Base-by-base conservation (phyloP, 257 asterid species). In the Primulina tabacum region DNA sequence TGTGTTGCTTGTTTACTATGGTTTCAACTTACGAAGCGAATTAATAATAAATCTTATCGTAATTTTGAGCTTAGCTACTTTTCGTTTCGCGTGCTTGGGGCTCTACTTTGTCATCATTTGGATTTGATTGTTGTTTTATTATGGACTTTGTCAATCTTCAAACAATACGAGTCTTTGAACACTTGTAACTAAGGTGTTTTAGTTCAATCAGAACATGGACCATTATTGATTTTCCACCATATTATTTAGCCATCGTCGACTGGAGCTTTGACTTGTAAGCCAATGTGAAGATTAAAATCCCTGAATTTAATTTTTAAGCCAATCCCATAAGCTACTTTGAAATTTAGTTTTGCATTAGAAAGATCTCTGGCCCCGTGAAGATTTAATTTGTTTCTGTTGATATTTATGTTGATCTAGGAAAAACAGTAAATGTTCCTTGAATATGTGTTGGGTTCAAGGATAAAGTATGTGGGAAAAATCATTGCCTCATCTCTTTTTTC, bases 91-190 rank as follows among this genome's bases (percentile, higher is more conserved):
- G 60, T 37, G 63, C 57, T 38, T 16, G 24, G 30, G 56, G 35
- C 65, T 60, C 33, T 59, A 57, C 43, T 71, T 64, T 71, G 21
- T 35, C 59, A 34, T 37, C 16, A 60, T 35, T 55, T 55, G 52
- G 64, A 28, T 33, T 60, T 67, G 17, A 61, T 30, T 64, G 16
- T 34, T 56, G 17, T 69, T 67, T 67, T 16, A 21, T 61, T 38
- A 16, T 53, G 57, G 75, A 7, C 65, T 38, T 17, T 18, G 21
- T 2, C 8, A 52, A 58, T 30, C n/a, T 24, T 53, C 24, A 52
- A 21, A 65, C 38, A 40, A 20, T 32, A 30, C 18, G 11, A 26
- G 32, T 37, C 20, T 16, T 37, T 52, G 12, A 62, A 11, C 55
- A 26, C 20, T 71, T 29, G 8, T 38, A 30, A 55, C 56, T 40